Evolutionary conservation across 176 grass and related monocot species (phyloP).

Genomic region (Eremochloa ophiuroides): DNA sequence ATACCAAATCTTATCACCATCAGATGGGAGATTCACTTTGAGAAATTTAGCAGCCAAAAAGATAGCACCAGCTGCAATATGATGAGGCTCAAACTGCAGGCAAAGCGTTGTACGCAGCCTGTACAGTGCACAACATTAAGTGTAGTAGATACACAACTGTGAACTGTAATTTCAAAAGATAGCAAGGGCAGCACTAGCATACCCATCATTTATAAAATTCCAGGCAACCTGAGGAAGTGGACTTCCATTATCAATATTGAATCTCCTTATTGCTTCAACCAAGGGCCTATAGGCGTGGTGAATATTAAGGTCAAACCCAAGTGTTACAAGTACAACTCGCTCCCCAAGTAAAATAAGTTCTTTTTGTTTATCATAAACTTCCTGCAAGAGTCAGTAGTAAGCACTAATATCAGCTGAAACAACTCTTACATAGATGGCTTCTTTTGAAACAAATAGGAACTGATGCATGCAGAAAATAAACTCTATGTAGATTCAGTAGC

Average conservation of each 20-base stretch:
- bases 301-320: conserved; percentile 92
- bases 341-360: conserved; percentile 92
- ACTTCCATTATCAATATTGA: conserved; percentile 65
- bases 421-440: background rate
- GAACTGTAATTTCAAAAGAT: conserved; percentile 18
- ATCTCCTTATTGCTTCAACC: conserved; percentile 94
- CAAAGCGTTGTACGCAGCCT: conserved; percentile 60
- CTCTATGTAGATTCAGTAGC: background rate
- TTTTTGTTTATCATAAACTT: conserved; percentile 96
- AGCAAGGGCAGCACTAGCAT: conserved; percentile 60
- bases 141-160: conserved; percentile 31
- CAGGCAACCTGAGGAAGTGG: conserved; percentile 90
- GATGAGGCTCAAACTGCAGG: conserved; percentile 94
- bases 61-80: conserved; percentile 97
- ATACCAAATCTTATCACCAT: conserved; percentile 89
- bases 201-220: conserved; percentile 99
- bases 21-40: conserved; percentile 90
- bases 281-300: conserved; percentile 94
- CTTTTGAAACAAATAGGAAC: background rate
- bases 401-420: background rate
- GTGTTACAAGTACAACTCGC: conserved; percentile 77
- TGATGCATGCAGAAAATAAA: background rate
- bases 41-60: conserved; percentile 97
- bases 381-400: conserved; percentile 46
- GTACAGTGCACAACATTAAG: conserved; percentile 30